phyloP scores from a whole-genome alignment of 2,329 filamentous ascomycete species.

The Xylariaceae sp. region DNA sequence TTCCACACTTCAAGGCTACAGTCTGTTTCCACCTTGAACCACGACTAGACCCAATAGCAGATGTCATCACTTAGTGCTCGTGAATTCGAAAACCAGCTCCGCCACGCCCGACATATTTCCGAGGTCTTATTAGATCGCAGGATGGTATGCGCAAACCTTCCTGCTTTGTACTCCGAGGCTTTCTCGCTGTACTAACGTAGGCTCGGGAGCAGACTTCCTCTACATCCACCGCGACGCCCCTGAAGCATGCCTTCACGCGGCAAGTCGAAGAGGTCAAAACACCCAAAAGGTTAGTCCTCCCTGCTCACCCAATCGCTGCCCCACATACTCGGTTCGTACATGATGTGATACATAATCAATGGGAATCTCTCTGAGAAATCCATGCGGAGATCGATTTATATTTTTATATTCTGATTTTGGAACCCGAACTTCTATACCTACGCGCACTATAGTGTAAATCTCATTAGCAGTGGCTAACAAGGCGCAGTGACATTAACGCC shows the following conservation, averaged over 20 bases:
- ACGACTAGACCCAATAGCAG: neutral
- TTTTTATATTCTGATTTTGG: slow-evolving; percentile 22
- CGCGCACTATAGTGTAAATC: neutral
- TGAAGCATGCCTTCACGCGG: slow-evolving; percentile 70
- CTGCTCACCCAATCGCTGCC: slow-evolving; percentile 4
- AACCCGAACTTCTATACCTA: slow-evolving; percentile 4
- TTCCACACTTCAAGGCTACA: too few species aligned
- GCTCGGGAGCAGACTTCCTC: slow-evolving; percentile 56
- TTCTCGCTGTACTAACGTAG: slow-evolving; percentile 11
- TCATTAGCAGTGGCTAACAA: slow-evolving; percentile 10
- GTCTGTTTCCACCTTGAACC: too few species aligned
- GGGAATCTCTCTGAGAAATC: slow-evolving; percentile 99
- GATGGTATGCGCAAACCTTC: slow-evolving; percentile 14
- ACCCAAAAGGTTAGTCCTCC: slow-evolving; percentile 73
- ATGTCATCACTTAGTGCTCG: slow-evolving; percentile 18
- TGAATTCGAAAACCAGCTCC: slow-evolving; percentile 17
- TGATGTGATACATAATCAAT: slow-evolving; percentile 75
- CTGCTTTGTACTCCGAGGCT: neutral
- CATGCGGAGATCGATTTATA: slow-evolving; percentile 78
- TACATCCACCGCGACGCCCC: slow-evolving; percentile 66
- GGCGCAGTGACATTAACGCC: slow-evolving; percentile 81
- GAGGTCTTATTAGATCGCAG: slow-evolving; percentile 16
- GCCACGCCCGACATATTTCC: slow-evolving; percentile 12
- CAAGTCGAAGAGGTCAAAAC: slow-evolving; percentile 81
- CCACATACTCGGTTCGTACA: slow-evolving; percentile 15